Conservation (phyloP, 345 rosid species). For the Dimocarpus longan region DNA sequence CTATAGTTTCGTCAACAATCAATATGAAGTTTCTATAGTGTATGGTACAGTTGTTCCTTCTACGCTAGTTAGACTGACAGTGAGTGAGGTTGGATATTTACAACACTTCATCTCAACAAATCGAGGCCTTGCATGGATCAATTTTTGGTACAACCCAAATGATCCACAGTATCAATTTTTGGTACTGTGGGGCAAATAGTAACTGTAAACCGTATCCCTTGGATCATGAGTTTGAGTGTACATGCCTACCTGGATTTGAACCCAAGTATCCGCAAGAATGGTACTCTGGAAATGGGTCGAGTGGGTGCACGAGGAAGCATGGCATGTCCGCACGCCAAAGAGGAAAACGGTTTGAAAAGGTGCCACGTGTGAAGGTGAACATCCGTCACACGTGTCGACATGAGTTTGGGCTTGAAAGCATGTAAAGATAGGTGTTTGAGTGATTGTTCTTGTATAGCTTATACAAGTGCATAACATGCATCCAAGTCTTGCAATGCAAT, state of each 20-base stretch:
- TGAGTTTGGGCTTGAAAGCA: constrained; percentile 35
- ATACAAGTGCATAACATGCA: too few relatives aligned
- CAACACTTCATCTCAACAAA: constrained; percentile 51
- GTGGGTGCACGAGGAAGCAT: constrained; percentile 51
- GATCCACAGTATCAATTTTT: constrained; percentile 59
- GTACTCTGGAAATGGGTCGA: constrained; percentile 47
- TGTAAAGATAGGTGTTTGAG: too few relatives aligned
- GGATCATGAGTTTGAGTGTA: too few relatives aligned
- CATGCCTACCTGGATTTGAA: constrained; percentile 66
- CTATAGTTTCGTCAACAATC: constrained; percentile 24
- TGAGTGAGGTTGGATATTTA: constrained; percentile 49
- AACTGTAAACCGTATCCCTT: too few relatives aligned
- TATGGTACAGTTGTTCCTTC: constrained; percentile 29
- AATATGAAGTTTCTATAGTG: constrained; percentile 33
- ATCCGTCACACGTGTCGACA: constrained; percentile 30
- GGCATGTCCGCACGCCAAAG: constrained; percentile 17
- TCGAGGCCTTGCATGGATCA: constrained; percentile 41
- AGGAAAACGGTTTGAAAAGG: constrained; percentile 56
- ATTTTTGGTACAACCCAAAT: constrained; percentile 45
- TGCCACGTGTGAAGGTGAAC: constrained; percentile 48
- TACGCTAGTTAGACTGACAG: constrained; percentile 43
- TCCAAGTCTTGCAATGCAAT: too few relatives aligned
- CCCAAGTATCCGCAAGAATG: constrained; percentile 48
- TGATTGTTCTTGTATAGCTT: too few relatives aligned
- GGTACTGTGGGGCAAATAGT: too few relatives aligned